A percentile compares a stretch with the other conserved stretches of the same genome.
Evolutionary conservation across 2,329 filamentous ascomycete genomes (phyloP).

Genomic region (Raffaelea arxii): DNA sequence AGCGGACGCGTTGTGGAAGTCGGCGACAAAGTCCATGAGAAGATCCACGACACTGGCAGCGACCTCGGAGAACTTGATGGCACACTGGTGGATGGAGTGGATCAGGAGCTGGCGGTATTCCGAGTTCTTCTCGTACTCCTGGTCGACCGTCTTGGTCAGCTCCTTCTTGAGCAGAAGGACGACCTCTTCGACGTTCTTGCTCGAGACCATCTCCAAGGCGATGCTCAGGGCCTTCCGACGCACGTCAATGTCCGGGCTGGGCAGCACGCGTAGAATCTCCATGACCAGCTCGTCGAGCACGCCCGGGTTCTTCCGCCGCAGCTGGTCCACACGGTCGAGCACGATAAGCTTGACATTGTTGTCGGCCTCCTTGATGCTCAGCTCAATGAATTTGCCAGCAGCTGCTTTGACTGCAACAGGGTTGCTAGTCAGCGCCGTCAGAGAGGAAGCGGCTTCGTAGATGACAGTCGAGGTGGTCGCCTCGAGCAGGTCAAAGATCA

Average conservation of each 20-base stretch:
- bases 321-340: slow-evolving; percentile 73
- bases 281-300: slow-evolving; percentile 90
- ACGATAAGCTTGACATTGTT: slow-evolving; percentile 99
- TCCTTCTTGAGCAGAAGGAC: slow-evolving; percentile 96
- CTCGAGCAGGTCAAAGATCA: slow-evolving; percentile 95
- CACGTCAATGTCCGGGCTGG: slow-evolving; percentile 92
- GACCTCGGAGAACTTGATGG: slow-evolving; percentile 98
- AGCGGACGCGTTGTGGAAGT: slow-evolving; percentile 94
- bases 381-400: slow-evolving; percentile 89
- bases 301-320: slow-evolving; percentile 65
- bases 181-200: slow-evolving; percentile 97
- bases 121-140: slow-evolving; percentile 96
- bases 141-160: slow-evolving; percentile 91
- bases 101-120: slow-evolving; percentile 94
- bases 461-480: slow-evolving; percentile 89
- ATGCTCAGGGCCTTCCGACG: slow-evolving; percentile 83
- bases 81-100: slow-evolving; percentile 94
- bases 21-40: slow-evolving; percentile 97
- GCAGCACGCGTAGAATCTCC: slow-evolving; percentile 92
- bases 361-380: slow-evolving; percentile 94
- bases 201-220: slow-evolving; percentile 94
- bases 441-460: slow-evolving; percentile 91
- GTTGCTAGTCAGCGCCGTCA: slow-evolving; percentile 90
- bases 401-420: slow-evolving; percentile 96
- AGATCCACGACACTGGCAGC: slow-evolving; percentile 93